phyloP scores from a whole-genome alignment of 2,329 filamentous ascomycete species.

The Arthrinium puccinioides region DNA sequence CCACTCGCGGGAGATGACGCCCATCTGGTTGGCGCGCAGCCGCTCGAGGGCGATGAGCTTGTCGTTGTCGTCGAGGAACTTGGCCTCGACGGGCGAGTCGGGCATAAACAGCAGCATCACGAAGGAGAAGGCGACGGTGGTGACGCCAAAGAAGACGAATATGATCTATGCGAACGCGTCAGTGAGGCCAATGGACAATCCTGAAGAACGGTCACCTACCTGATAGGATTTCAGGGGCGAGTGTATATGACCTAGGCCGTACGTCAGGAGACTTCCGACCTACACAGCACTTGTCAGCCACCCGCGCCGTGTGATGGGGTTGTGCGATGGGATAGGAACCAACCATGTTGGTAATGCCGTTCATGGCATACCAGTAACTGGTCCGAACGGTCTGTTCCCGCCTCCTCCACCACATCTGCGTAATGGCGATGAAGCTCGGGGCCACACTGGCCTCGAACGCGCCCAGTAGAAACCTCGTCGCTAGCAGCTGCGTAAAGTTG shows the following conservation, averaged over 20 bases:
- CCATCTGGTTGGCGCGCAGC: constrained; percentile 47
- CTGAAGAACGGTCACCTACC: constrained; percentile 5
- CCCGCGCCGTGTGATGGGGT: not conserved
- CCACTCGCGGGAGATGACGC: constrained; percentile 44
- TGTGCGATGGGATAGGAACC: not conserved
- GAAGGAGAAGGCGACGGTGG: constrained; percentile 39
- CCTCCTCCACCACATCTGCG: constrained; percentile 55
- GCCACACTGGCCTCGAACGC: constrained; percentile 44
- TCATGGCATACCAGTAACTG: constrained; percentile 54
- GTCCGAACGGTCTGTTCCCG: constrained; percentile 51
- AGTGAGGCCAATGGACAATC: not conserved
- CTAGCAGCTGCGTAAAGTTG: constrained; percentile 41
- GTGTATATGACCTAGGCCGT: constrained; percentile 50
- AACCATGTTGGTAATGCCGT: constrained; percentile 49
- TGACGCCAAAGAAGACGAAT: constrained; percentile 45
- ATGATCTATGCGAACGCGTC: constrained; percentile 33
- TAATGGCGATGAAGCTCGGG: constrained; percentile 49
- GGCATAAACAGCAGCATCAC: constrained; percentile 41
- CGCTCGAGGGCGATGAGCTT: constrained; percentile 47
- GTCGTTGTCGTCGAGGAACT: constrained; percentile 42
- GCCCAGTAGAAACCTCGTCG: constrained; percentile 47
- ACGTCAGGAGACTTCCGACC: constrained; percentile 48
- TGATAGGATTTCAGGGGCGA: constrained; percentile 30
- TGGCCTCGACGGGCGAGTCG: constrained; percentile 41
- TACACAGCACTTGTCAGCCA: constrained; percentile 12